Evolutionary conservation across 306 rosid genomes (phyloP).

Genomic region (Malus sieversii): DNA sequence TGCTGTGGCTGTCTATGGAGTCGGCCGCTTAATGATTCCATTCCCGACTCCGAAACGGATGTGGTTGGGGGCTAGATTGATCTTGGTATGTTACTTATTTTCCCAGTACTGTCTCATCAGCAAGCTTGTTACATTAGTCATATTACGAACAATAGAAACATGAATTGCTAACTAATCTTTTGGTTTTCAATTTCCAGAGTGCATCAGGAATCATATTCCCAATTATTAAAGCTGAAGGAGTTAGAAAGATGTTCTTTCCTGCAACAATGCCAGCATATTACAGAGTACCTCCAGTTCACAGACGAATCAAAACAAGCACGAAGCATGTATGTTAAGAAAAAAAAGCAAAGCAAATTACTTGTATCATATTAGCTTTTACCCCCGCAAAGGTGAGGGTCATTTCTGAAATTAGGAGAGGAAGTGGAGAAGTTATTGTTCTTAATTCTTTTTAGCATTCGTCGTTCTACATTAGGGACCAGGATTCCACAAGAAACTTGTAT

Average conservation of each 20-base stretch:
- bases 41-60: constrained; percentile 55
- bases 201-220: constrained; percentile 72
- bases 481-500: neutral
- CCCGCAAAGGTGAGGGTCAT: neutral
- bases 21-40: constrained; percentile 59
- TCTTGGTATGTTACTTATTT: constrained; percentile 26
- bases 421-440: neutral
- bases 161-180: neutral
- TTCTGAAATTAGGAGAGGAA: neutral
- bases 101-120: neutral
- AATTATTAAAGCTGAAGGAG: constrained; percentile 68
- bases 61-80: constrained; percentile 58
- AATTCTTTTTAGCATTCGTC: neutral
- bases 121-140: neutral
- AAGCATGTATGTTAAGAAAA: too few species aligned
- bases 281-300: constrained; percentile 52
- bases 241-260: constrained; percentile 77
- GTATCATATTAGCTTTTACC: neutral
- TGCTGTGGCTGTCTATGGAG: constrained; percentile 68
- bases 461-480: neutral
- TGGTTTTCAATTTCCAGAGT: constrained; percentile 29
- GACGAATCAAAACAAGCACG: neutral
- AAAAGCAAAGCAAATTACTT: too few species aligned
- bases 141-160: neutral
- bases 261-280: constrained; percentile 65